Evolutionary conservation across 306 rosid genomes (phyloP).

Genomic region (Comarum palustre): DNA sequence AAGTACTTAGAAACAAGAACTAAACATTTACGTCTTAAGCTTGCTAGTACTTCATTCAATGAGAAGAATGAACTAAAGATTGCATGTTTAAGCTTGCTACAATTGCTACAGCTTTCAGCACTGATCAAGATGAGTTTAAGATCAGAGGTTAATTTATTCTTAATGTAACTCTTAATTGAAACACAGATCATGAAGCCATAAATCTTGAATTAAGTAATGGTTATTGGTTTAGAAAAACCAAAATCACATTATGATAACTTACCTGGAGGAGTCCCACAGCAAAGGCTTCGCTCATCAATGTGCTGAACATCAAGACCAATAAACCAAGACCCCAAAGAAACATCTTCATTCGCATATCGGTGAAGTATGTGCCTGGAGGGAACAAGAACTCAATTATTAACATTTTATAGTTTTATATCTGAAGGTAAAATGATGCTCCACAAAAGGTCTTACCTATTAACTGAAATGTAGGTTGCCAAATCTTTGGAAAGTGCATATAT

Average conservation of each 20-base stretch:
- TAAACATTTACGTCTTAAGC: background rate
- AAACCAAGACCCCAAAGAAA: conserved; percentile 64
- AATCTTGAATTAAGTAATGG: conserved; percentile 1
- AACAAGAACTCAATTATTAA: conserved; percentile 3
- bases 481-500: conserved; percentile 53
- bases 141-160: background rate
- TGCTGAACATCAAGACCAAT: conserved; percentile 63
- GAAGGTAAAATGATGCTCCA: background rate
- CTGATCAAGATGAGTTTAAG: background rate
- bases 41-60: background rate
- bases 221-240: background rate
- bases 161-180: background rate
- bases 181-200: background rate
- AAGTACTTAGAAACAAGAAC: conserved; percentile 1
- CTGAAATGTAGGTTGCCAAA: conserved; percentile 58
- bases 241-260: conserved; percentile 9
- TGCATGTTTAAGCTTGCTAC: background rate
- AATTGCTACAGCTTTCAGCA: background rate
- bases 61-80: background rate
- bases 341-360: conserved; percentile 59
- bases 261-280: conserved; percentile 60
- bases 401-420: background rate
- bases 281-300: conserved; percentile 54
- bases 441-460: conserved; percentile 32
- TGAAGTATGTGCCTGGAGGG: conserved; percentile 49